Base-by-base conservation (phyloP, 768 basidiomycete genomes). In the Termitomyces sp. region DNA sequence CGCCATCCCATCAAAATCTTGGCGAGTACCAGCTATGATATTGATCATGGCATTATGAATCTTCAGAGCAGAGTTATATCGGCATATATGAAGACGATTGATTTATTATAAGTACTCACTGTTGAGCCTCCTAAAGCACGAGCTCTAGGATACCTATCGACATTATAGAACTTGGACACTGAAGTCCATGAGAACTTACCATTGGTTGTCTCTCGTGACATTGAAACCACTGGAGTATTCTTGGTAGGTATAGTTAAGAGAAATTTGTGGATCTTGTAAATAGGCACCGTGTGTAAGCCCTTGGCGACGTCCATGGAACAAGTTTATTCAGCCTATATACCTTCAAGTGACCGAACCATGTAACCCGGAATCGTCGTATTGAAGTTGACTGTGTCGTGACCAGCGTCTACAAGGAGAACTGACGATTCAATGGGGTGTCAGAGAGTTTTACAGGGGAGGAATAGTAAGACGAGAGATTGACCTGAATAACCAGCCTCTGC, bases 31-130 rank as follows among this genome's bases (percentile, higher is more conserved):
- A 3, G 59, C 60, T 22, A 70, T 62, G 27, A 68, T 62, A 49
- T 69, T 70, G 53, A 68, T 61, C 61, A 69, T 58, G 6, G 63
- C 69, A 49, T 70, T 70, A 53, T 69, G 65, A 11, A 67, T 43
- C 68, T 69, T 25, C 1, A 41, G n/a, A 46, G 11, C 31, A 43
- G n/a, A 33, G 5, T 42, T 4, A 3, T 10, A 1, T 11, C 6
- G 36, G 32, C 15, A 13, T 16, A 12, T 4, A 13, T 16, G 15
- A 2, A 7, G 15, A 29, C n/a, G 11, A 2, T 33, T 7, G 22
- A 22, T 13, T 18, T 7, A 5, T 9, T 29, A 15, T n/a, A 13
- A 25, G 15, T 11, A 51, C 46, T 56, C 45, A 70, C 68, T 20
- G 69, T 66, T 32, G 69, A 69, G 7, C 69, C 69, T 52, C 69